Conservation (phyloP, 2,329 filamentous ascomycete genomes). For the Pochonia chlamydosporia region DNA sequence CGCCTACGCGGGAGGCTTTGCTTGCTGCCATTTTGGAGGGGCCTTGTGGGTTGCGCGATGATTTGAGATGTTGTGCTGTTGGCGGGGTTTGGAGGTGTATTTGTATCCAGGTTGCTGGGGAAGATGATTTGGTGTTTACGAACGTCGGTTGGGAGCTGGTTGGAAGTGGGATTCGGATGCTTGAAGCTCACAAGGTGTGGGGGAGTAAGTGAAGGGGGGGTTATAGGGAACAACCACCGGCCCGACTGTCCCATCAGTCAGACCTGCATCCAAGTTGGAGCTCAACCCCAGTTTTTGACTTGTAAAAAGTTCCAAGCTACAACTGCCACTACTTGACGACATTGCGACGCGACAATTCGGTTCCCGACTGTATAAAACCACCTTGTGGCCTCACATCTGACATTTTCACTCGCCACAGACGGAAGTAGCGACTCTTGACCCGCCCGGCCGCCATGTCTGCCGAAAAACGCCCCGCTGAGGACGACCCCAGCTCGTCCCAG, state of each 20-base stretch:
- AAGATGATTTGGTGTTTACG: too few species aligned
- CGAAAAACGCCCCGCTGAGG: constrained; percentile 87
- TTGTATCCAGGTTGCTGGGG: too few species aligned
- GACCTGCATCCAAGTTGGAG: constrained; percentile 1
- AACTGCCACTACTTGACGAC: constrained; percentile 3
- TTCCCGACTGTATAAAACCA: not conserved
- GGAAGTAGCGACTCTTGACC: too few species aligned
- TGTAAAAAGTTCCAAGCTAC: not conserved
- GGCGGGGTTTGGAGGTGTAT: too few species aligned
- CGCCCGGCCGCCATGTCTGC: constrained; percentile 61
- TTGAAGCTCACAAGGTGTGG: not conserved
- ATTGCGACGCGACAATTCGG: not conserved
- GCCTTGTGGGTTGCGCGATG: not conserved
- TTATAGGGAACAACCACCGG: constrained; percentile 26
- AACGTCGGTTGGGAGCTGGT: not conserved
- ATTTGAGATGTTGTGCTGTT: too few species aligned
- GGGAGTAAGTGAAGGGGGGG: not conserved
- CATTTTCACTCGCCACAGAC: too few species aligned
- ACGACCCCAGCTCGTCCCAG: constrained; percentile 72
- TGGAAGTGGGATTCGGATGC: not conserved
- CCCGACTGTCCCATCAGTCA: constrained; percentile 23
- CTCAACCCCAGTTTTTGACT: not conserved
- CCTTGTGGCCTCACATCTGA: too few species aligned
- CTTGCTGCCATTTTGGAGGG: constrained; percentile 45
- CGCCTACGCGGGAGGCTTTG: constrained; percentile 56